Percentiles rank a stretch among this genome's conserved stretches.
Conservation (phyloP, 2,329 filamentous ascomycete genomes). For the Moelleriella libera region DNA sequence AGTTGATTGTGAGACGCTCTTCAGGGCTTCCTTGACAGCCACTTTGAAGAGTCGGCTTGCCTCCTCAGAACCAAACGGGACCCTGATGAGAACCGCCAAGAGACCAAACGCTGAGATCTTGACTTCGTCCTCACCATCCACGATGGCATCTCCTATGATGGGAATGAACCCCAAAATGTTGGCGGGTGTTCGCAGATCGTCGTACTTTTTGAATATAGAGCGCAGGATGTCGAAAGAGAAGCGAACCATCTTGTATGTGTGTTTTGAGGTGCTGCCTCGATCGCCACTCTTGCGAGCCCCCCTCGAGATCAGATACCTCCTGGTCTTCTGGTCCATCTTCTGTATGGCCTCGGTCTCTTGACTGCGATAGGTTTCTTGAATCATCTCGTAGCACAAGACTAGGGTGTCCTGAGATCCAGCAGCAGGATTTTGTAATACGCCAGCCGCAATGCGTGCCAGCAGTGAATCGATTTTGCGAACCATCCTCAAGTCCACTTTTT, state of each 20-base stretch:
- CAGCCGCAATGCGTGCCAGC: conserved; percentile 67
- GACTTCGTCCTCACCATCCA: conserved; percentile 81
- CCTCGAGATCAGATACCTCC: conserved; percentile 68
- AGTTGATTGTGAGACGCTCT: conserved; percentile 60
- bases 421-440: conserved; percentile 68
- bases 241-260: conserved; percentile 74
- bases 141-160: conserved; percentile 73
- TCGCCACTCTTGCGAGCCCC: conserved; percentile 62
- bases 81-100: conserved; percentile 72
- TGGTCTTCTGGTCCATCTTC: conserved; percentile 48
- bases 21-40: conserved; percentile 74
- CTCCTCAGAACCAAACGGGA: conserved; percentile 62
- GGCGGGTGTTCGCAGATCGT: conserved; percentile 60
- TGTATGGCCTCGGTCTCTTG: conserved; percentile 34
- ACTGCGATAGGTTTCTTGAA: conserved; percentile 69
- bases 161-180: conserved; percentile 81
- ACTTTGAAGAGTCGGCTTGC: conserved; percentile 53
- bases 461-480: conserved; percentile 85
- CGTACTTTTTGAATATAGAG: conserved; percentile 73
- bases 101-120: conserved; percentile 78
- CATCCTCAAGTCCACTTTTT: conserved; percentile 72
- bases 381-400: conserved; percentile 90
- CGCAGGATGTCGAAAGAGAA: conserved; percentile 83
- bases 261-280: conserved; percentile 58
- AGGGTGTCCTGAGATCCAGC: conserved; percentile 69